Evolutionary conservation across 1,139 yeast species (phyloP), one percentile per base, ranked within the genome.

Genomic region (Pichia sp.): DNA sequence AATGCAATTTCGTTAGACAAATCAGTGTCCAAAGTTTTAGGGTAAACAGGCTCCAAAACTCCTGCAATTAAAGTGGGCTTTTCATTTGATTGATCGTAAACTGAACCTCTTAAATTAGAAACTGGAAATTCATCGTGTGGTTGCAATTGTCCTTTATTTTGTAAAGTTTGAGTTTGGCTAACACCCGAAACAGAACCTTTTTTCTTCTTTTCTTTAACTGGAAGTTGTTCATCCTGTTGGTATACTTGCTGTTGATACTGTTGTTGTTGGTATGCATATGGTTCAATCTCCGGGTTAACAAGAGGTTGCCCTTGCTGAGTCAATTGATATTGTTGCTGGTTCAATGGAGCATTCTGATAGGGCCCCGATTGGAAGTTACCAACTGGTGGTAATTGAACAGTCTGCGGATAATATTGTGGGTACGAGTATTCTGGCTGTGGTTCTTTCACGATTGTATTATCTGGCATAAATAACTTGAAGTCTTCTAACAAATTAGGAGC

Each of bases 401-500:
- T 61, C 33, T 55, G 61, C 23, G 55, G 53, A 30, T 51, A 55
- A 12, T 47, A 48, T 40, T 51, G 55, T 26, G 47, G 48, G 29
- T 53, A 51, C 2, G 37, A 35, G 41, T 53, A 53, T 3, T 57
- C 59, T 24, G 47, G 50, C 45, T 54, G 64, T 41, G 50, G 66
- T 42, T 55, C 60, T 30, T 54, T 51, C 36, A 55, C 53, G 40
- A 71, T 73, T 31, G 82, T 71, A n/a, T 89, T 80, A 57, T 92
- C 97, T 2, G 99, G 99, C 63, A 92, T 73, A 60, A 92, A 92
- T 63, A 89, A 94, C 63, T 90, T 89, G 66, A 92, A 92, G 62
- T 94, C 98, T 55, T 87, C 96, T 54, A 92, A 69, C 53, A 92
- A 73, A 63, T 92, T 98, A 1, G 97, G 98, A 6, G 97, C 95